phyloP scores from a whole-genome alignment of 371 early-diverging fungal species.

The Mortierella polycephala region DNA sequence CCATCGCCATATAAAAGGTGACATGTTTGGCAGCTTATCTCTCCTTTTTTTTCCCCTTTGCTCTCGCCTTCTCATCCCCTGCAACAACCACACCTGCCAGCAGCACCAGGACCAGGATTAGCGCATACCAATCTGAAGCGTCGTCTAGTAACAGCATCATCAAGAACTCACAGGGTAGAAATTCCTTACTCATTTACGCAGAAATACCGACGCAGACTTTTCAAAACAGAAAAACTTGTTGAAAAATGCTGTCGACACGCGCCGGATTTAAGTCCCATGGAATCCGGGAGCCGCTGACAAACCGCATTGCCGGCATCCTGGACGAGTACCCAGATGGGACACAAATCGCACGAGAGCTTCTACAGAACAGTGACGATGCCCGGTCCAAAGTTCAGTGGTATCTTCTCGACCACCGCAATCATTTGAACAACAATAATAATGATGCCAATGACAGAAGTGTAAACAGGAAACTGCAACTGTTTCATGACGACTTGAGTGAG shows the following conservation, averaged over 20 bases:
- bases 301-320: slow-evolving; percentile 46
- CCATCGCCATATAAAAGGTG: too few relatives aligned
- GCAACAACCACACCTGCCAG: too few relatives aligned
- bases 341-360: slow-evolving; percentile 53
- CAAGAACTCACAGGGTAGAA: too few relatives aligned
- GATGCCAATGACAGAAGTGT: neutral
- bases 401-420: slow-evolving; percentile 50
- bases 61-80: too few relatives aligned
- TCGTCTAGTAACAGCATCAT: too few relatives aligned
- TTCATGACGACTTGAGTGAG: slow-evolving; percentile 19
- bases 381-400: slow-evolving; percentile 51
- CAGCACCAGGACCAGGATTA: too few relatives aligned
- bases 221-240: neutral
- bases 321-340: slow-evolving; percentile 57
- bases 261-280: slow-evolving; percentile 4
- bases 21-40: too few relatives aligned
- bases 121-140: too few relatives aligned
- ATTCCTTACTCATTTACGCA: too few relatives aligned
- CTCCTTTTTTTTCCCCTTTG: too few relatives aligned
- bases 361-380: slow-evolving; percentile 57
- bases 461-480: neutral
- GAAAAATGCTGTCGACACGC: neutral
- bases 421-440: neutral
- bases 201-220: too few relatives aligned
- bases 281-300: slow-evolving; percentile 41